phyloP scores from a whole-genome alignment of 306 rosid species.

The Quercus robur region DNA sequence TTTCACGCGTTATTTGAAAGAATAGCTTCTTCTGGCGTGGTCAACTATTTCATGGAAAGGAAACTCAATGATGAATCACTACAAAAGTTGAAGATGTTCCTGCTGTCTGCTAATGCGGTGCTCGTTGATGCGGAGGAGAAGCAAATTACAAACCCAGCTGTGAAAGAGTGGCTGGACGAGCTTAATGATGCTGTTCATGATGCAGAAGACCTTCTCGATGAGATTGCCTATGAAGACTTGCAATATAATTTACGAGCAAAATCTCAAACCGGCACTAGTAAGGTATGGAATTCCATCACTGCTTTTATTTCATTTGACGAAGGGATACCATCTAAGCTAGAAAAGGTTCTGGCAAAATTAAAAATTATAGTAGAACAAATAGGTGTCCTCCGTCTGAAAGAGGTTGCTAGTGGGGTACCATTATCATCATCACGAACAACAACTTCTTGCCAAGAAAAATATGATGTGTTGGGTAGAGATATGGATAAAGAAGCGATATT shows the following conservation, averaged over 20 bases:
- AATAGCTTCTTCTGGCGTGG: constrained; percentile 28
- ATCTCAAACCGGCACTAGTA: no score
- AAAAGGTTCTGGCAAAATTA: not conserved
- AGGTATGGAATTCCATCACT: no score
- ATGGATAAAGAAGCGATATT: no score
- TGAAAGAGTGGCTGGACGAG: constrained; percentile 8
- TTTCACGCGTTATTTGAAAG: constrained; percentile 15
- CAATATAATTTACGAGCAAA: no score
- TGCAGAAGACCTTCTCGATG: constrained; percentile 7
- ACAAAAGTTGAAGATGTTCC: no score
- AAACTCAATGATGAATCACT: no score
- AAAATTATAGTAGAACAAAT: not conserved
- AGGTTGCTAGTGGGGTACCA: not conserved
- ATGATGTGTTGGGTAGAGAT: no score
- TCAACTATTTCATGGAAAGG: no score
- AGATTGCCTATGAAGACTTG: no score
- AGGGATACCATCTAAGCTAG: not conserved
- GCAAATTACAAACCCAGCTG: not conserved
- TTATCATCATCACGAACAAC: not conserved
- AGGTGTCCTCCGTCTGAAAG: not conserved
- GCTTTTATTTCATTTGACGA: not conserved
- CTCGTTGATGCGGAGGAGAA: no score
- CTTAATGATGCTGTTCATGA: not conserved
- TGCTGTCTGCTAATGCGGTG: no score
- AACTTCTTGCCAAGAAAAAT: no score